A percentile compares a stretch with the other conserved stretches of the same genome.
phyloP scores from a whole-genome alignment of 495 filamentous ascomycete species.

The Tuber melanosporum region DNA sequence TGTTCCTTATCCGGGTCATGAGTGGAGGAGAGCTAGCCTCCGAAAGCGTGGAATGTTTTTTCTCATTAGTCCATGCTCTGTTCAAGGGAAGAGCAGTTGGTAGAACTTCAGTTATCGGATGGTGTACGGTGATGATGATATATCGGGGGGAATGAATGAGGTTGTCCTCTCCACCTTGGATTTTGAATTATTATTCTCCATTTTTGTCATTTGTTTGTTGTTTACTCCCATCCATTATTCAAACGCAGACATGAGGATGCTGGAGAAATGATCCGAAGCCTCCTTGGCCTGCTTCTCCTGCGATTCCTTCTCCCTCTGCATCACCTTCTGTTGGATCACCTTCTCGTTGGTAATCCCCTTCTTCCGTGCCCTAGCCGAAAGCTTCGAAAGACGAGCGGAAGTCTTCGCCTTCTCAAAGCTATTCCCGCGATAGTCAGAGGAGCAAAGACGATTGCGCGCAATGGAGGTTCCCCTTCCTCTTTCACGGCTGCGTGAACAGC shows the following conservation, averaged over 20 bases:
- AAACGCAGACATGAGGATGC: constrained; percentile 40
- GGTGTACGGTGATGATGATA: neutral
- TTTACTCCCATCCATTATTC: constrained; percentile 17
- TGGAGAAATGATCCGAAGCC: constrained; percentile 40
- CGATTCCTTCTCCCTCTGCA: constrained; percentile 40
- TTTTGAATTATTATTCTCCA: neutral
- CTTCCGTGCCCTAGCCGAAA: constrained; percentile 38
- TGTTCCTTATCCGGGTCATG: neutral
- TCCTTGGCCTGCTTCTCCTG: constrained; percentile 42
- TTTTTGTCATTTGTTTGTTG: neutral
- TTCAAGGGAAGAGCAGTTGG: neutral
- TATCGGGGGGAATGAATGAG: neutral
- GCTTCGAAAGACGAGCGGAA: constrained; percentile 40
- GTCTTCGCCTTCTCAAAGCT: constrained; percentile 41
- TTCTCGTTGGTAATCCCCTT: constrained; percentile 37
- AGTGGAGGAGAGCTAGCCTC: neutral
- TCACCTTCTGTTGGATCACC: constrained; percentile 38
- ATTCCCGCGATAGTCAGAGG: constrained; percentile 41
- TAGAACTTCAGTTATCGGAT: neutral
- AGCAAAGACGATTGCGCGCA: constrained; percentile 39
- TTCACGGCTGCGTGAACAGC: constrained; percentile 40
- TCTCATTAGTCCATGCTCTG: neutral
- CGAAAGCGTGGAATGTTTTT: neutral
- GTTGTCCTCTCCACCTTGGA: neutral
- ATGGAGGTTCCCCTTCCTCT: constrained; percentile 39